Base-by-base conservation (phyloP, 2,329 filamentous ascomycete genomes). In the Apiospora hydei region DNA sequence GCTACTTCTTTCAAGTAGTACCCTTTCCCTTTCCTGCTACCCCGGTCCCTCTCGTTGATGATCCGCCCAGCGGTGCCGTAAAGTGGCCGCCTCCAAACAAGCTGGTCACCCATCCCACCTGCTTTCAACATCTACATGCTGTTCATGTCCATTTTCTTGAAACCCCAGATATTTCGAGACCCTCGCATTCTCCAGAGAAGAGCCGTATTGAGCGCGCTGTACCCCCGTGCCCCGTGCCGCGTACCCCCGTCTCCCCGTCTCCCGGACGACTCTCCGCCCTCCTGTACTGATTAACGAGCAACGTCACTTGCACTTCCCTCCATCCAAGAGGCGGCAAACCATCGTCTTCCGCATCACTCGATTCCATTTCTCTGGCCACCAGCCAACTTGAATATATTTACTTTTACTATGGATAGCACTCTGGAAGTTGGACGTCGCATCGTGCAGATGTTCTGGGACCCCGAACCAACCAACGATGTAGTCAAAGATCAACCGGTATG, bases 391-490 rank as follows among this genome's bases (percentile, higher is more conserved):
- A n/a, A 38, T 64, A 64, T 64, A 64, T 44, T 68, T 46, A 68
- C 18, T 21, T 43, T 34, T 73, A 74, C 64, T 43, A 81, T 81
- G 79, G 79, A 80, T 64, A 75, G 78, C 24, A 91, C 88, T 72
- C 89, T 93, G 71, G 94, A 97, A 78, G 85, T 97, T 73, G 90
- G 93, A 76, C 92, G 93, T 76, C 93, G 93, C 75, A 91, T 98
- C 77, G 92, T 98, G 73, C 93, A 96, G 83, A 94, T 94, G 84
- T 92, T 98, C 79, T 98, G 95, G 92, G 95, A 98, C 77, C 94
- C 95, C 0, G 91, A 95, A 75, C 95, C 95, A 7, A 90, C 89
- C 74, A 98, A 98, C 83, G 91, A 97, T 80, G 86, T 91, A 72
- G 81, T 84, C 72, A 87, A 88, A 49, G 87, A 91, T 74, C 87